Evolutionary conservation across 2,329 filamentous ascomycete species (phyloP), one percentile per base, ranked within the genome.

Genomic region (Pezicula neosporulosa): DNA sequence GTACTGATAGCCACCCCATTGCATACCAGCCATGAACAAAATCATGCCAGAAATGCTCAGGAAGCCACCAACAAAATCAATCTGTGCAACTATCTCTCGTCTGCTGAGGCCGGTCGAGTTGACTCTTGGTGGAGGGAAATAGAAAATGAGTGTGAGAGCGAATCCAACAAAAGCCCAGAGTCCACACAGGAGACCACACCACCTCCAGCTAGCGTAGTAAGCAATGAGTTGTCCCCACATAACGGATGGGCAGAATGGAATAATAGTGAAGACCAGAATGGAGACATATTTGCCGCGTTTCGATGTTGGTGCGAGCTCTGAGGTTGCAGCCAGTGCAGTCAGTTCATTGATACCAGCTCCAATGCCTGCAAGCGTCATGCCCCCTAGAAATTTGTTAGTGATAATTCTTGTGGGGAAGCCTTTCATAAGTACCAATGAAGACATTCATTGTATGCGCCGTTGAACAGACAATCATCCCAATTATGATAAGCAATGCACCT

Each of bases 271-370:
- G 27, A 84, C 75, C 10, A 86, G 66, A 1, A 77, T 63, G 6
- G 78, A 77, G n/a, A 85, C 79, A 55, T 85, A 85, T 62, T 76
- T 77, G 27, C 57, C 85, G 44, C 86, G 78, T 65, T 86, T 81
- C 16, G 77, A 72, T 18, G 81, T 81, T 1, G 86, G 85, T 0
- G 83, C 86, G 53, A 89, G 74, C 63, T 89, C 85, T 2, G 83
- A 82, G 1, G 84, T 85, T 33, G 78, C 85, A 27, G 85, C 83
- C 8, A 89, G 71, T 4, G 85, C 83, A 6, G 83, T 88, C 33
- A 89, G 70, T 65, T 88, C 85, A 57, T 83, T 84, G 54, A 88
- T 77, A 13, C 85, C 85, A 10, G 84, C 83, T 33, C 85, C 85
- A 6, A 81, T 71, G 2, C 85, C 85, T 9, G 83, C 76, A 56